Evolutionary conservation across 2,329 filamentous ascomycete species (phyloP).

Genomic region (Setomelanomma holmii): DNA sequence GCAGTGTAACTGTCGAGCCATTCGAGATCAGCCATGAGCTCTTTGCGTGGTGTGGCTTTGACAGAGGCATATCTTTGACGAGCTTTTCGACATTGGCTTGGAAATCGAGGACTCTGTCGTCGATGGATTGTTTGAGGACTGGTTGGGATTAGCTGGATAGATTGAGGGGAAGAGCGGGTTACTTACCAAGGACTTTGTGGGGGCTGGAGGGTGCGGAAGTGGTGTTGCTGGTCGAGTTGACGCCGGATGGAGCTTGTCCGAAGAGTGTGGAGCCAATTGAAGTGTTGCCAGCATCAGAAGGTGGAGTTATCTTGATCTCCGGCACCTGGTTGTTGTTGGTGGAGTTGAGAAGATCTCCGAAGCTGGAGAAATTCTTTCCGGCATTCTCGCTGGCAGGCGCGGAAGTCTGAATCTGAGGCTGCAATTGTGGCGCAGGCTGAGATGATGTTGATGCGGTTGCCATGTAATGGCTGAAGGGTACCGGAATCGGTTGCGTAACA

Average conservation of each 20-base stretch:
- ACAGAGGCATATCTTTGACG: neutral
- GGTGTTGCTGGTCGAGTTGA: neutral
- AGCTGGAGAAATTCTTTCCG: slow-evolving; percentile 1
- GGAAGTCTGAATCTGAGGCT: neutral
- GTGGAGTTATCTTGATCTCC: neutral
- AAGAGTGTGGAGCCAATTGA: too few species aligned
- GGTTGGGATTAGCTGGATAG: too few species aligned
- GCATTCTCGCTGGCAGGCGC: neutral
- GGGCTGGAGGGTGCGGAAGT: neutral
- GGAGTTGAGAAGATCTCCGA: neutral
- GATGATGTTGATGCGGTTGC: neutral
- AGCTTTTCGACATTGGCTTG: neutral
- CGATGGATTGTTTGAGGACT: neutral
- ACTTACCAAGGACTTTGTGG: neutral
- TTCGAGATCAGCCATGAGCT: neutral
- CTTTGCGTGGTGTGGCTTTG: neutral
- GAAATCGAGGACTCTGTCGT: neutral
- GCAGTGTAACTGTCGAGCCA: neutral
- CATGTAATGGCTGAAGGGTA: neutral
- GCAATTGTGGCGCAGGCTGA: neutral
- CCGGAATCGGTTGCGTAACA: neutral
- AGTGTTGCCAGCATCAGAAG: neutral
- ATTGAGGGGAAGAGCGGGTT: too few species aligned
- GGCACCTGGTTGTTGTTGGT: neutral
- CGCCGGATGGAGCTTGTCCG: neutral